A percentile compares a stretch with the other conserved stretches of the same genome.
Evolutionary conservation across 2,329 filamentous ascomycete species (phyloP).

Genomic region (Spiromastix sp.): DNA sequence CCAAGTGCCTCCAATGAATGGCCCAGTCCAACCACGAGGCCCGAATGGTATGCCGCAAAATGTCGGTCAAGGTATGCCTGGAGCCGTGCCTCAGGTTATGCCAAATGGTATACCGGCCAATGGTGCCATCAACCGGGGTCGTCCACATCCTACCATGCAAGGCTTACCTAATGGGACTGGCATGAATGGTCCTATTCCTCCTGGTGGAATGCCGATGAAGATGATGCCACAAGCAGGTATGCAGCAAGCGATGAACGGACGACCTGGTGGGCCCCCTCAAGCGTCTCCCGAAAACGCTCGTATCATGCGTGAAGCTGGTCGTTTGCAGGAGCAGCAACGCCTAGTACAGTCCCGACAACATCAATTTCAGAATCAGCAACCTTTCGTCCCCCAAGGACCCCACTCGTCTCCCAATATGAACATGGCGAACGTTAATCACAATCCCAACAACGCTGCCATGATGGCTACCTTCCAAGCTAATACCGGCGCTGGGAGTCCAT

Average conservation of each 20-base stretch:
- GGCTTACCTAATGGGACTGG: constrained; percentile 28
- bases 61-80: constrained; percentile 3
- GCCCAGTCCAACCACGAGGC: constrained; percentile 33
- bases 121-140: constrained; percentile 24
- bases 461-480: constrained; percentile 33
- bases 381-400: constrained; percentile 30
- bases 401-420: constrained; percentile 38
- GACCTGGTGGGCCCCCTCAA: constrained; percentile 41
- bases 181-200: constrained; percentile 41
- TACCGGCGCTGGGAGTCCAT: constrained; percentile 34
- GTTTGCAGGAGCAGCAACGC: constrained; percentile 43
- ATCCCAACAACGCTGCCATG: constrained; percentile 33
- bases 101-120: constrained; percentile 15
- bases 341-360: constrained; percentile 47
- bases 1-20: constrained; percentile 33
- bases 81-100: constrained; percentile 6
- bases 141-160: constrained; percentile 30
- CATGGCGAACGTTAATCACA: constrained; percentile 30
- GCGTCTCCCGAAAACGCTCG: constrained; percentile 41
- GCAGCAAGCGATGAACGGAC: constrained; percentile 32
- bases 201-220: constrained; percentile 49
- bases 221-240: constrained; percentile 48
- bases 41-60: constrained; percentile 35
- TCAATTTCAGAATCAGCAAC: constrained; percentile 30
- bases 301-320: constrained; percentile 37